These are phyloP conservation scores for Lentinula aciculospora DNA, from an alignment of 768 basidiomycete genomes.

Conservation along the genomic window DNA sequence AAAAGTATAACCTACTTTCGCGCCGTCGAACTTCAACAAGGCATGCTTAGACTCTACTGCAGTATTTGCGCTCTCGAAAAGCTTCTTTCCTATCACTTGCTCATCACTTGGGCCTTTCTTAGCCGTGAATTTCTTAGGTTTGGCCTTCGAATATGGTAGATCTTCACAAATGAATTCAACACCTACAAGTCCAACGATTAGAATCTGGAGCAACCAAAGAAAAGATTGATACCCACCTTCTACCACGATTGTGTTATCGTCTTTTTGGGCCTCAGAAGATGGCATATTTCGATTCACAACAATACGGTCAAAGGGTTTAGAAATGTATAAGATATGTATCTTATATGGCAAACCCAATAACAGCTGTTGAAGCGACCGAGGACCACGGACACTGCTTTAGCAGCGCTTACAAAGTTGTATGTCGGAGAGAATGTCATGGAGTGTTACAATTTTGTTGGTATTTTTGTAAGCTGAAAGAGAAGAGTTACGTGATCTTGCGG, in stretches of 20 bases:
- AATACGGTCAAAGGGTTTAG: not conserved
- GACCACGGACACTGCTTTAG: too few species aligned
- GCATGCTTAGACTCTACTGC: constrained; percentile 1
- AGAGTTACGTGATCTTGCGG: too few species aligned
- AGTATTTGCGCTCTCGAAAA: constrained; percentile 2
- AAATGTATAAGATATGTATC: too few species aligned
- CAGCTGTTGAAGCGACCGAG: too few species aligned
- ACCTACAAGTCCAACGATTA: not conserved
- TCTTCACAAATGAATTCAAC: constrained; percentile 11
- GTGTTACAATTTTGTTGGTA: too few species aligned
- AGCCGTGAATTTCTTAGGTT: constrained; percentile 4
- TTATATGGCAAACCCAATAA: too few species aligned
- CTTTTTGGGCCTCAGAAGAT: not conserved
- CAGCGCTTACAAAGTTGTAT: too few species aligned
- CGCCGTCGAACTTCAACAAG: constrained; percentile 8
- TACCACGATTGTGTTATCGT: not conserved
- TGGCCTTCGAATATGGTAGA: not conserved
- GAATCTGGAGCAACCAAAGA: not conserved
- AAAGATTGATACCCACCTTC: not conserved
- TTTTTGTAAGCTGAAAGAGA: too few species aligned
- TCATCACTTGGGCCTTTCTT: not conserved
- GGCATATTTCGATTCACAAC: not conserved
- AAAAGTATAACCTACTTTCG: constrained; percentile 7
- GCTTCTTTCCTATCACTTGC: constrained; percentile 3
- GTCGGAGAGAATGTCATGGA: too few species aligned